Base-by-base conservation (phyloP, 106 monocot genomes). In the Agapanthus africanus region DNA sequence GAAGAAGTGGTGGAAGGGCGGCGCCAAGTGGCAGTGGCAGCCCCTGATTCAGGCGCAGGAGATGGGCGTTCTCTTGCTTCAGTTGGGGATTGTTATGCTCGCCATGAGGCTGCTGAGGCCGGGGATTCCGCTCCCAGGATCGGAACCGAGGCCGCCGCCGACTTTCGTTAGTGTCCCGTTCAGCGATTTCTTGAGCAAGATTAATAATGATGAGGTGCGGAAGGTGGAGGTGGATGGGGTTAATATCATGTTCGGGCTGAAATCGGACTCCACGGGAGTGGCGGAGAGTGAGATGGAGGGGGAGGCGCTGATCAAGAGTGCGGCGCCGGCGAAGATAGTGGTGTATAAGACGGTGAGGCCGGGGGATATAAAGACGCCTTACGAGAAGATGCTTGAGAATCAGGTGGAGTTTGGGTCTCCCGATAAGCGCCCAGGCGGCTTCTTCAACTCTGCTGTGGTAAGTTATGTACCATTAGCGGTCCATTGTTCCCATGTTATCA, bases 181-280 rank as follows among this genome's bases (percentile, higher is more conserved):
- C 50, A 99, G 97, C 31, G 90, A 99, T 23, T 99, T 99, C 83
- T 78, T 99, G 79, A 81, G 81, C 70, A 99, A 83, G 79, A 79
- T 99, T 36, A 90, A 78, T 67, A 84, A 73, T 40, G 77, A 93
- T 30, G 89, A 87, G 73, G 89, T 99, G 67, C 84, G 83, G 54
- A 99, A 93, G 79, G 97, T 93, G 30, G 97, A 99, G 91, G 87
- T 99, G 14, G 97, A 99, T 61, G 97, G 97, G 14, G 90, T 93
- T 26, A 82, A 93, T 33, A 99, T 99, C 37, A 75, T 88, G 87
- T 99, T 99, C 65, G 79, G 74, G 39, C 22, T 93, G 77, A 85
- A 79, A 47, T 95, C 71, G 95, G 95, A 0, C 91, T 91, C 6
- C 95, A 91, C 0, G 95, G 54, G 44, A 5, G 70, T 21, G 4